Evolutionary conservation across 2,329 filamentous ascomycete genomes (phyloP).

Genomic region (Aspergillus novoparasiticus): DNA sequence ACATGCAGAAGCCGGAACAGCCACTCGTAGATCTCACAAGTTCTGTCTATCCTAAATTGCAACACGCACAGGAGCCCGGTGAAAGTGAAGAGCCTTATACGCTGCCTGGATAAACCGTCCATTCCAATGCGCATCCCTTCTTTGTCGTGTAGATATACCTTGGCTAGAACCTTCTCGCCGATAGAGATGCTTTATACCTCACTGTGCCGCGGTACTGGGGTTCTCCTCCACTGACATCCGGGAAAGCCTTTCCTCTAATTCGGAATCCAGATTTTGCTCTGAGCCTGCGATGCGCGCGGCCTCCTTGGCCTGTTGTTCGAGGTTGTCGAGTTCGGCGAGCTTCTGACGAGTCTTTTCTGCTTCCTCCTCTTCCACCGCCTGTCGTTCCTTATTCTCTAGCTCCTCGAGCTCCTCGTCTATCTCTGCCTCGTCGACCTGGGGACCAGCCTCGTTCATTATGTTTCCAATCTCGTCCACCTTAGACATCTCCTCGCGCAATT

Average conservation of each 20-base stretch:
- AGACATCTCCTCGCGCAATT: constrained; percentile 76
- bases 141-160: background rate
- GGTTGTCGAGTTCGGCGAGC: constrained; percentile 52
- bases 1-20: constrained; percentile 1
- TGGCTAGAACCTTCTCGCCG: background rate
- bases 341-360: constrained; percentile 51
- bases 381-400: constrained; percentile 64
- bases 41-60: background rate
- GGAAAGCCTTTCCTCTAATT: constrained; percentile 41
- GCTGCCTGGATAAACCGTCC: constrained; percentile 4
- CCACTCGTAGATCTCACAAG: constrained; percentile 6
- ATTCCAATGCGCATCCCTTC: background rate
- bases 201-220: constrained; percentile 26
- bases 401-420: constrained; percentile 85
- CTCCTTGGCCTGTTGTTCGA: constrained; percentile 46
- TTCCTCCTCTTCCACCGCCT: constrained; percentile 52
- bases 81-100: constrained; percentile 11
- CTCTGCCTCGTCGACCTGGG: constrained; percentile 72
- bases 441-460: constrained; percentile 68
- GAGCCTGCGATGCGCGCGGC: constrained; percentile 35
- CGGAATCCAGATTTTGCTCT: constrained; percentile 32
- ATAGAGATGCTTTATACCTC: constrained; percentile 2
- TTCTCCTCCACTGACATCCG: constrained; percentile 45
- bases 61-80: constrained; percentile 8
- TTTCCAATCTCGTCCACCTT: constrained; percentile 80